Percentiles rank a stretch among this genome's conserved stretches.
Conservation (phyloP, 192 early-diverging fungal species). For the Backusella westeae region DNA sequence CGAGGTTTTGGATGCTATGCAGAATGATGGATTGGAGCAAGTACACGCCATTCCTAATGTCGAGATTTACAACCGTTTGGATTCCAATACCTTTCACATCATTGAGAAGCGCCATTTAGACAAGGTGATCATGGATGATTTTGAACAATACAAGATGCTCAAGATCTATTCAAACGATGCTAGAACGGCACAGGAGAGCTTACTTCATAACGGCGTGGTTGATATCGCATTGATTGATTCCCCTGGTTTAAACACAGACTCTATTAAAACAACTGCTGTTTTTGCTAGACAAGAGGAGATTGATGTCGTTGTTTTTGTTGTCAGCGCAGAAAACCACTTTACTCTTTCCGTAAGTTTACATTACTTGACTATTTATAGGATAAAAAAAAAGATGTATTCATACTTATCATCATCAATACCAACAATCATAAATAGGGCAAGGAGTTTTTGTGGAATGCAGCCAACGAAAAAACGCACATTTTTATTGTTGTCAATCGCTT, state of each 20-base stretch:
- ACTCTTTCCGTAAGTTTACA: conserved; percentile 79
- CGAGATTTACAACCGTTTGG: conserved; percentile 61
- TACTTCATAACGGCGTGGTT: conserved; percentile 49
- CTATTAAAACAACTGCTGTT: conserved; percentile 93
- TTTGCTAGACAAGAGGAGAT: conserved; percentile 99
- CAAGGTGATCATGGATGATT: conserved; percentile 81
- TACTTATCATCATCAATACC: neutral
- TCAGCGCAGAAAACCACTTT: conserved; percentile 99
- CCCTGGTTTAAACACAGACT: conserved; percentile 98
- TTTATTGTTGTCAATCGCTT: conserved; percentile 99
- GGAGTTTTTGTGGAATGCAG: conserved; percentile 94
- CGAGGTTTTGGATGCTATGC: conserved; percentile 89
- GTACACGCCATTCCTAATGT: conserved; percentile 86
- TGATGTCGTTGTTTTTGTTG: conserved; percentile 98
- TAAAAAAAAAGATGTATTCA: neutral
- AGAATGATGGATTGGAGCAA: conserved; percentile 86
- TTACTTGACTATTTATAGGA: neutral
- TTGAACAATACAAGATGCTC: conserved; percentile 82
- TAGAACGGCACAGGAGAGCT: conserved; percentile 21
- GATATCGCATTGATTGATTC: conserved; percentile 99
- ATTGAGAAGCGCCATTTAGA: conserved; percentile 76
- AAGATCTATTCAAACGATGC: conserved; percentile 90
- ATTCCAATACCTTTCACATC: conserved; percentile 67
- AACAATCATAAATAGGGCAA: conserved; percentile 61
- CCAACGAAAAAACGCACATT: conserved; percentile 98